phyloP scores from a whole-genome alignment of 2,329 filamentous ascomycete genomes.

The Coniochaeta prunicola region DNA sequence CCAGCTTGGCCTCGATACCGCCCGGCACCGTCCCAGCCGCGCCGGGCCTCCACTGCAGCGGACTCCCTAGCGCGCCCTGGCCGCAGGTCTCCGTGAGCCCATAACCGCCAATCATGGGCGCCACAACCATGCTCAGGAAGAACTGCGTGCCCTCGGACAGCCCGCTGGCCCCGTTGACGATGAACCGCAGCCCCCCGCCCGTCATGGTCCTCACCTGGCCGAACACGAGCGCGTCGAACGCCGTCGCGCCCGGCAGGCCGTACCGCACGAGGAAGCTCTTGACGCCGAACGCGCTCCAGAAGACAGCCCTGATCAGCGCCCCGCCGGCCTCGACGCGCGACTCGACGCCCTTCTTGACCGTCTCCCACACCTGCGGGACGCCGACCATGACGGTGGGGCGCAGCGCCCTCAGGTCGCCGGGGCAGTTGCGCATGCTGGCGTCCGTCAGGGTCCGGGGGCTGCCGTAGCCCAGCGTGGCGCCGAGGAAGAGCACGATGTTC shows the following conservation, averaged over 20 bases:
- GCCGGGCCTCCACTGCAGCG: conserved; percentile 72
- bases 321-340: conserved; percentile 67
- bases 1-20: conserved; percentile 81
- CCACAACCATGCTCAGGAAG: conserved; percentile 87
- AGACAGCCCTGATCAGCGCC: conserved; percentile 66
- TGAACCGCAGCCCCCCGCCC: conserved; percentile 79
- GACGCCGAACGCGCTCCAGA: conserved; percentile 58
- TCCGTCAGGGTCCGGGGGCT: conserved; percentile 86
- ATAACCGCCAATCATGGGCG: conserved; percentile 91
- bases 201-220: conserved; percentile 86
- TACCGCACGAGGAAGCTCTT: conserved; percentile 52
- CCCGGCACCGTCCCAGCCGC: conserved; percentile 73
- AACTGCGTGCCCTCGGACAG: conserved; percentile 80
- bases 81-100: conserved; percentile 90
- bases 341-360: conserved; percentile 89
- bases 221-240: conserved; percentile 81
- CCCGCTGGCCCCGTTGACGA: conserved; percentile 90
- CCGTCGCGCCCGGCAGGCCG: conserved; percentile 55
- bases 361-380: conserved; percentile 96
- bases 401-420: conserved; percentile 89
- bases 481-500: conserved; percentile 82
- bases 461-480: conserved; percentile 88
- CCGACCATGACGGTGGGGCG: conserved; percentile 85
- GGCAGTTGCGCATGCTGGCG: conserved; percentile 77
- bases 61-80: conserved; percentile 75